Conservation (phyloP, 208 protist genomes). For the Trypanosoma cruzi region DNA sequence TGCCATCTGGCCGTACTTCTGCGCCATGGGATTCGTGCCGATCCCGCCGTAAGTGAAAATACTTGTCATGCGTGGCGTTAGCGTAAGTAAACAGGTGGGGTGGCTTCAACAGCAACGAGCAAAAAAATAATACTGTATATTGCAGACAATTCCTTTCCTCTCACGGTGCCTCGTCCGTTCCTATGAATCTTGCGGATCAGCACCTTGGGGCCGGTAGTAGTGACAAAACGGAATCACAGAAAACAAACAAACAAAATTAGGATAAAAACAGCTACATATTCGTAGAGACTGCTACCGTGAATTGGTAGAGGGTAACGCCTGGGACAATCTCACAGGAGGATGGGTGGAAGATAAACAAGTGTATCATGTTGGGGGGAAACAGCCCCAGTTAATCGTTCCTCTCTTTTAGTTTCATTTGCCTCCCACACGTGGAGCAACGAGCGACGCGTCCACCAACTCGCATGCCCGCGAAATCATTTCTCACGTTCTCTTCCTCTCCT, state of each 20-base stretch:
- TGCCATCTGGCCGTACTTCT: constrained; percentile 73
- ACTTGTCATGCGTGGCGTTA: constrained; percentile 53
- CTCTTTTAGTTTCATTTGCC: too few relatives aligned
- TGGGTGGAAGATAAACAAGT: neutral
- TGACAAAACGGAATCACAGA: neutral
- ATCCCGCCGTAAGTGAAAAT: constrained; percentile 76
- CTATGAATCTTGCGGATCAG: neutral
- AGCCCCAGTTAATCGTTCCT: neutral
- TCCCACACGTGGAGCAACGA: too few relatives aligned
- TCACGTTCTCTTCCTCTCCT: neutral
- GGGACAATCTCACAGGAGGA: neutral
- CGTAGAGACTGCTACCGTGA: neutral
- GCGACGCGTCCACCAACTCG: too few relatives aligned
- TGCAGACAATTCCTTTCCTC: neutral
- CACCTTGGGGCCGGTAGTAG: neutral
- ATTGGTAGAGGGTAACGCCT: neutral
- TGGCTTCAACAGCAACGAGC: too few relatives aligned
- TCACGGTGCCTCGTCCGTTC: neutral
- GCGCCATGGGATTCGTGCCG: constrained; percentile 67
- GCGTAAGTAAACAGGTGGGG: neutral
- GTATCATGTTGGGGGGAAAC: neutral
- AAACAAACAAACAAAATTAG: neutral
- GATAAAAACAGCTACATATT: neutral
- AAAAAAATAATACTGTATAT: neutral
- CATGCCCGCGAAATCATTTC: too few relatives aligned